Evolutionary conservation across 2,329 filamentous ascomycete genomes (phyloP), one percentile per base, ranked within the genome.

Genomic region (Aureobasidium vineae): DNA sequence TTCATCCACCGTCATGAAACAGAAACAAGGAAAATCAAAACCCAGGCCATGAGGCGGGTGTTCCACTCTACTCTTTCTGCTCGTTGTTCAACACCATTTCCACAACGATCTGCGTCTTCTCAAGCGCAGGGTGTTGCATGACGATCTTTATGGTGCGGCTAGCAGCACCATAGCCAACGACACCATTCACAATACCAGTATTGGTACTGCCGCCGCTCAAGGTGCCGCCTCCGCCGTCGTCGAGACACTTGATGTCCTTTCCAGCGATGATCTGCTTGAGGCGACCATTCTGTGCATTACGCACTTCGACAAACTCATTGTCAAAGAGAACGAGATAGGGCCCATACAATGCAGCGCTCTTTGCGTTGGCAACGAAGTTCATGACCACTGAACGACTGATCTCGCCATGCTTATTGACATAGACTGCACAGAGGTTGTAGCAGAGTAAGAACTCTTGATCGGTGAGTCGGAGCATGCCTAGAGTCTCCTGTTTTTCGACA

Each of bases 381-480:
- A 99, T 97, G 73, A 98, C 93, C 67, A 98, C 91, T 33, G 90
- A 92, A 53, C 96, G 90, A 45, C 88, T 94, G 33, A 99, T 92
- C 69, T 99, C 95, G 70, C 95, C 95, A 77, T 98, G 92, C 79
- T 98, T 97, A 81, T 99, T 96, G 75, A 98, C 90, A 74, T 98
- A 99, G 10, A 99, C 93, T 21, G 93, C 95, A 72, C 94, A 98
- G 77, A 97, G 92, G 77, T 96, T 91, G 77, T 98, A 99, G 43
- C 90, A 91, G 57, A 97, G 87, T 31, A 99, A 82, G 78, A 98
- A 99, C 63, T 83, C 95, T 66, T 90, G 90, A 67, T 96, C 91
- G 70, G 90, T 93, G 65, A 99, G 86, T 47, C 93, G 88, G 83
- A 99, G 97, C 95, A 99, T 99, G 72, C 93, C 93, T 13, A 99